Base-by-base conservation (phyloP, 108 stramenopile genomes). In the Phaeodactylum tricornutum region DNA sequence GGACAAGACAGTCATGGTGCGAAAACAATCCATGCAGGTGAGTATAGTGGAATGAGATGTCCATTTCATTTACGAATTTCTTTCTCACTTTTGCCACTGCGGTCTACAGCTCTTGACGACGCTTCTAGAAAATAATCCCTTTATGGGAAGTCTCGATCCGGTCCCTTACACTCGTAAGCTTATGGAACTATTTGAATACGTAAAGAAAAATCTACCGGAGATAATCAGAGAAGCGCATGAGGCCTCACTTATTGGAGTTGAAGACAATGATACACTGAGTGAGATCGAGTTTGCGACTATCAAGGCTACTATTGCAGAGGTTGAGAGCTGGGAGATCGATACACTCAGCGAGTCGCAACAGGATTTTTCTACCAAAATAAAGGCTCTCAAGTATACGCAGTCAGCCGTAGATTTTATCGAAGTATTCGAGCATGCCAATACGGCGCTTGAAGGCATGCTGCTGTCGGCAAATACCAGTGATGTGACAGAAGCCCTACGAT, bases 1-100 rank as follows among this genome's bases (percentile, higher is more conserved):
- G 40, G 97, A 98, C 43, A 94, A 89, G 66, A 91, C 92, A 52
- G 85, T 94, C n/a, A 71, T 94, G 49, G 95, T 93, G 44, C 69
- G 97, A 24, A 77, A 92, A 44, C 79, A 72, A 50, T 85, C 95
- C 8, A 72, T 93, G 56, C 79, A 87, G 87, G 87, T 89, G 62
- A 57, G 80, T 54, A 25, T 19, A 12, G 1, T 14, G 4, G 27
- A 46, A 26, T 16, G 5, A 23, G 1, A 25, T 30, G 2, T 23
- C 4, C 16, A 39, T 5, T 39, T 40, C 4, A 20, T 14, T 41
- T n/a, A 53, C 12, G 39, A n/a, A 22, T 15, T 45, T 27, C 43
- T 6, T 20, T 15, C 12, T 17, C 19, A 7, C 2, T 4, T 24
- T 25, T 48, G 35, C 24, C 16, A 46, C 11, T n/a, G n/a, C n/a